Evolutionary conservation across 805 yeast genomes (phyloP).

Genomic region (Candida caryicola): DNA sequence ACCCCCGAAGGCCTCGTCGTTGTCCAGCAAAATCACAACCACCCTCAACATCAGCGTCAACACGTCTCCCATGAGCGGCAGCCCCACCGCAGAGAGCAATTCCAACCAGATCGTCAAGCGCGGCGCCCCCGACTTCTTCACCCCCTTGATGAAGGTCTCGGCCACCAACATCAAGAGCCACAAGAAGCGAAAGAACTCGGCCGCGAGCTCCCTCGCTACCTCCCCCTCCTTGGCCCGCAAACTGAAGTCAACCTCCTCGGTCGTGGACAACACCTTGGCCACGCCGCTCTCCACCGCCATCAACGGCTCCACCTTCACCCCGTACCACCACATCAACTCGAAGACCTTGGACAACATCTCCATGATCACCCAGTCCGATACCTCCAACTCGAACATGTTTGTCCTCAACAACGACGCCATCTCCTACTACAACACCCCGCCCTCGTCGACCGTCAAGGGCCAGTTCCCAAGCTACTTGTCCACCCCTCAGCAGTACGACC

Average conservation of each 20-base stretch:
- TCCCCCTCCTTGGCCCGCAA: slow-evolving; percentile 8
- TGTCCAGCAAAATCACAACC: slow-evolving; percentile 36
- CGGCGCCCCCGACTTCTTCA: slow-evolving; percentile 43
- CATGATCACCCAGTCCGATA: slow-evolving; percentile 23
- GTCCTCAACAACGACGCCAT: slow-evolving; percentile 2
- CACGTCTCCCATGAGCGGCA: slow-evolving; percentile 32
- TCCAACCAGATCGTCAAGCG: slow-evolving; percentile 35
- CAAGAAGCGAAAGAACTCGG: slow-evolving; percentile 10
- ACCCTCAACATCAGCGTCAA: slow-evolving; percentile 42
- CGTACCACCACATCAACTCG: slow-evolving; percentile 25
- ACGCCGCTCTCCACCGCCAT: slow-evolving; percentile 20
- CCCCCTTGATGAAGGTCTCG: slow-evolving; percentile 41
- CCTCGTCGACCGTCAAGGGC: slow-evolving; percentile 16
- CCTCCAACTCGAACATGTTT: not conserved
- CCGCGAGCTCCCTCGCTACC: slow-evolving; percentile 3
- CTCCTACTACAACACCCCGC: slow-evolving; percentile 18
- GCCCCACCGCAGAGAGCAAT: slow-evolving; percentile 41
- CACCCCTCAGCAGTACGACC: slow-evolving; percentile 8
- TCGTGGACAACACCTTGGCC: slow-evolving; percentile 1
- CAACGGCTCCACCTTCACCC: slow-evolving; percentile 14
- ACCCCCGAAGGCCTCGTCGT: slow-evolving; percentile 43
- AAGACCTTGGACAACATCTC: slow-evolving; percentile 35
- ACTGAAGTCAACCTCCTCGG: slow-evolving; percentile 2
- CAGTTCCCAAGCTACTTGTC: slow-evolving; percentile 9
- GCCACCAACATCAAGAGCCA: slow-evolving; percentile 22